Base-by-base conservation (phyloP, 2,329 filamentous ascomycete genomes). In the Fusarium siculi region DNA sequence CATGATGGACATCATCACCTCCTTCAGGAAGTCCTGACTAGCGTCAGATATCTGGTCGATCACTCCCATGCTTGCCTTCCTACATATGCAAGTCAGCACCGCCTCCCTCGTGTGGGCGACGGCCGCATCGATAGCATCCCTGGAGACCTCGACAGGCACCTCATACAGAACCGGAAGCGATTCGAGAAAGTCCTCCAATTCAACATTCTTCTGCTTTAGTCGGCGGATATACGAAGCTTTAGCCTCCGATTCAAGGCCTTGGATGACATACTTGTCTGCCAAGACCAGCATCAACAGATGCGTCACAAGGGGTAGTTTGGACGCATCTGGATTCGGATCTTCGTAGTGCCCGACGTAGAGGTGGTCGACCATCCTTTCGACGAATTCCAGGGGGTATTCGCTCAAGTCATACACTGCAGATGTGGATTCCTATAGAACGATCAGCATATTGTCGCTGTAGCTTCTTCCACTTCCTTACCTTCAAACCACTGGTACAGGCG, bases 371-470 rank as follows among this genome's bases (percentile, higher is more conserved):
- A 50, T 50, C 47, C 5, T 34, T 16, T 34, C 47, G 6, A 34
- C 30, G 2, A 4, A 10, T 34, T 19, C n/a, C 16, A 50, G 11
- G 9, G 30, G 16, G 16, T 10, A 67, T 9, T 34, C 47, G n/a
- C 10, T 53, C 12, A 46, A 39, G 46, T 53, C 34, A 62, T 61
- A 71, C 7, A 42, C 63, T 12, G 43, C 36, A 9, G 67, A 60
- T 2, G 7, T 42, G 34, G 63, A 49, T 50, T 70, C 66, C 60
- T 71, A 6, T 14, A 9, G 11, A 16, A 9, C 1, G 9, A 15
- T 65, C 5, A 68, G 42, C 19, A 32, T n/a, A 23, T 53, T 15
- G 2, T 9, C 4, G 9, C 14, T 18, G 14, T 16, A 5, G 23
- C 11, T 34, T 23, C 2, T 34, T 23, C 4, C 5, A 7, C 18